phyloP scores from a whole-genome alignment of 441 rosid species.

The Manihot esculenta region DNA sequence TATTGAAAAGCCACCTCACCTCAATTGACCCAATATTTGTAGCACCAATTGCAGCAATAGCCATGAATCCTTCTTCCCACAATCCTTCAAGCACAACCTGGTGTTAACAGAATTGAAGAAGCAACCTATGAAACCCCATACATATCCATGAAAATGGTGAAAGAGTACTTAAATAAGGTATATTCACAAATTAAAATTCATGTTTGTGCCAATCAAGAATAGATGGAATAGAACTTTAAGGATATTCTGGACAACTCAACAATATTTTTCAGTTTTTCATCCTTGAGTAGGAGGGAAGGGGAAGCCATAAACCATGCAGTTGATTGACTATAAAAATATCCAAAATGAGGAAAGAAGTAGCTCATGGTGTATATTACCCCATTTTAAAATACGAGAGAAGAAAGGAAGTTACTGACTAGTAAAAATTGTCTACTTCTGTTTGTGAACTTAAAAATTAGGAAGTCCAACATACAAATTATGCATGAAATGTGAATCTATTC shows the following conservation, averaged over 20 bases:
- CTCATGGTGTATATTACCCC: background rate
- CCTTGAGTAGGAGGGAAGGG: background rate
- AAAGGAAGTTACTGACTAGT: background rate
- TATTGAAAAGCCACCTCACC: constrained; percentile 42
- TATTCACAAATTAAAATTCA: constrained; percentile 2
- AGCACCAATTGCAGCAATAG: constrained; percentile 90
- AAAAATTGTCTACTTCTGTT: background rate
- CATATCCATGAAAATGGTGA: background rate
- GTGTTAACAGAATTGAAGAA: constrained; percentile 15
- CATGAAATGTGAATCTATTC: background rate
- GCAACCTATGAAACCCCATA: constrained; percentile 3
- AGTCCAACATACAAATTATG: background rate
- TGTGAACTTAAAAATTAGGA: background rate
- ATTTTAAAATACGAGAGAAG: background rate
- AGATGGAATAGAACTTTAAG: background rate
- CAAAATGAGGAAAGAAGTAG: background rate
- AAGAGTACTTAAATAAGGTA: background rate
- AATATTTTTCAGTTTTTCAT: background rate
- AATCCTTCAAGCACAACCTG: constrained; percentile 95
- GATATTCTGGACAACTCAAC: background rate
- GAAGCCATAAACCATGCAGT: background rate
- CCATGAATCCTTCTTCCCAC: constrained; percentile 91
- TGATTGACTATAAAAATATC: background rate
- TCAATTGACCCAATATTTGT: constrained; percentile 95
- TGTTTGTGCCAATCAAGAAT: background rate